phyloP scores from a whole-genome alignment of 129 eudicot species.

The Gnaphalium uliginosum region DNA sequence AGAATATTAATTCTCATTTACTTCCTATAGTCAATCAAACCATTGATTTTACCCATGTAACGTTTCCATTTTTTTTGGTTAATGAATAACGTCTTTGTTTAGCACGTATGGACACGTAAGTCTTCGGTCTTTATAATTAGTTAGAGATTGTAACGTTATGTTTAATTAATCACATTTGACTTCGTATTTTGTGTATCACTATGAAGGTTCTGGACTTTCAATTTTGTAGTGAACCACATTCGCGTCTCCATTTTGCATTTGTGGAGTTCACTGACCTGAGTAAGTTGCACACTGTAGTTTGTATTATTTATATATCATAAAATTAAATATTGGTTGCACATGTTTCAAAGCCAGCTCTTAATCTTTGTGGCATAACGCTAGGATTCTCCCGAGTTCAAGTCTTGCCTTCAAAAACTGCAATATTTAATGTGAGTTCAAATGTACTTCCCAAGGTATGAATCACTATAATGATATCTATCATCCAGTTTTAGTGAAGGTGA shows the following conservation, averaged over 20 bases:
- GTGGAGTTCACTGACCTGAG: no score
- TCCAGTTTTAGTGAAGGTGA: neutral
- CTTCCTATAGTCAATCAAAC: neutral
- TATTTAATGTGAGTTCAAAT: conserved; percentile 94
- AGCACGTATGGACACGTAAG: conserved; percentile 79
- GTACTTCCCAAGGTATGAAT: conserved; percentile 81
- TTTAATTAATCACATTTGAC: neutral
- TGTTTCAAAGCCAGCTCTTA: conserved; percentile 79
- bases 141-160: neutral
- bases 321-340: conserved; percentile 40
- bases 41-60: neutral
- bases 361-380: conserved; percentile 65
- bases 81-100: conserved; percentile 81
- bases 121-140: conserved; percentile 11
- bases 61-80: conserved; percentile 34
- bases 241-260: no score
- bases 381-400: conserved; percentile 81
- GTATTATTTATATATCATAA: no score
- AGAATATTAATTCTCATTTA: neutral
- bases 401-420: conserved; percentile 94
- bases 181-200: no score
- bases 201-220: no score
- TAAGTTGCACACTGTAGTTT: no score
- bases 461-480: neutral
- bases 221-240: no score